Conservation (phyloP, 495 filamentous ascomycete genomes). For the Durotheca rogersii region DNA sequence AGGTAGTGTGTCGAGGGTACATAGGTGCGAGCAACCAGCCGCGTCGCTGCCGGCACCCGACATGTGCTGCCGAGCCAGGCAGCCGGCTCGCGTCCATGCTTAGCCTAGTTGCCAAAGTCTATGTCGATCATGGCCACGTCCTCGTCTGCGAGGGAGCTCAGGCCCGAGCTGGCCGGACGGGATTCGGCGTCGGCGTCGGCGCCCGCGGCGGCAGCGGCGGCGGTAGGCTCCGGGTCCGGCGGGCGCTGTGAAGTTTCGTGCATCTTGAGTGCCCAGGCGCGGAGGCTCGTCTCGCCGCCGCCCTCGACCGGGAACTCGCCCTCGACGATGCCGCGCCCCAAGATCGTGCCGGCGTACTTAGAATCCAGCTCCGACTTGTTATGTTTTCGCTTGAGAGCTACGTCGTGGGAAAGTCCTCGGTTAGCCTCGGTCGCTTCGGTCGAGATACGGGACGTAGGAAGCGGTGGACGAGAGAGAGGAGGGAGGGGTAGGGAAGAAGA, state of each 20-base stretch:
- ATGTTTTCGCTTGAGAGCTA: conserved; percentile 78
- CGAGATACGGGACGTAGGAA: neutral
- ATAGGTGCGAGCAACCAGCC: too few species aligned
- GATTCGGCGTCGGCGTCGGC: conserved; percentile 35
- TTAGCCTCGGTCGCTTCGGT: neutral
- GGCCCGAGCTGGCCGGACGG: conserved; percentile 49
- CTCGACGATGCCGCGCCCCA: conserved; percentile 69
- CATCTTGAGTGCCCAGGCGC: conserved; percentile 59
- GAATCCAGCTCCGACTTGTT: conserved; percentile 77
- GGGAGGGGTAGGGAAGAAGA: neutral
- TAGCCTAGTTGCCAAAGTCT: conserved; percentile 9
- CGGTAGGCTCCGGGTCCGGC: conserved; percentile 12
- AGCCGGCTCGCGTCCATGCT: too few species aligned
- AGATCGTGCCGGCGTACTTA: conserved; percentile 73
- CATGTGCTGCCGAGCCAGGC: too few species aligned
- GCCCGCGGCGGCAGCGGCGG: conserved; percentile 22
- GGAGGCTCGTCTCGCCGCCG: conserved; percentile 62
- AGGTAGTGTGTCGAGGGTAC: neutral
- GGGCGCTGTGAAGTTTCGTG: conserved; percentile 28
- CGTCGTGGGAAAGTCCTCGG: neutral
- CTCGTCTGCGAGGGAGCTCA: conserved; percentile 53
- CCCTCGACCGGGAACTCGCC: conserved; percentile 71
- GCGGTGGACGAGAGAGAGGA: neutral
- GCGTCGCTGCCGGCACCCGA: too few species aligned
- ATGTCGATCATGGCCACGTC: conserved; percentile 47